Base-by-base conservation (phyloP, 768 basidiomycete genomes). In the Suillus decipiens region DNA sequence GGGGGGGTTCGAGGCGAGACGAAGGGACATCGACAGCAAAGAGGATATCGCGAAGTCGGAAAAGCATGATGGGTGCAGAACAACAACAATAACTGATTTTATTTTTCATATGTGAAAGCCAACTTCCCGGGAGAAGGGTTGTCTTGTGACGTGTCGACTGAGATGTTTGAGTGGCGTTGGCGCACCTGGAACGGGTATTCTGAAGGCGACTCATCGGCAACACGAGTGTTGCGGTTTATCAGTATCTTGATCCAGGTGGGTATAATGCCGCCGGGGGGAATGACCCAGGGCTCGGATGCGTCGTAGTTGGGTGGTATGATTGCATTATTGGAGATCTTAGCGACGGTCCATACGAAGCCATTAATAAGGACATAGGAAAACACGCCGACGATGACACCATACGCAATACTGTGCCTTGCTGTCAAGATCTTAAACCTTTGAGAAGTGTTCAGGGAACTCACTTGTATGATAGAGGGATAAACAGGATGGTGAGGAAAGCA, bases 331-430 rank as follows among this genome's bases (percentile, higher is more conserved):
- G 85, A 78, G 33, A 82, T 64, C 68, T 83, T 88, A 69, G 77
- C 81, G 61, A 93, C 51, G 17, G 81, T 22, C 72, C 84, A 82
- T 8, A 91, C 85, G 56, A 87, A 77, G 47, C 87, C 89, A 70
- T 95, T 95, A 63, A 95, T 77, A 61, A 92, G 64, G 54, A 91
- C 69, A 73, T 92, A 93, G 15, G 87, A 84, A 42, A 81, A 56
- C 59, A 95, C 79, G 41, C 93, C 93, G 0, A 89, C 86, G 66
- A 95, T 93, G 72, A 95, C 89, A 67, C 93, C 93, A 70, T 95
- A 93, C 45, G 93, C 92, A 70, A 95, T 93, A 80, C 90, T 93
- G 67, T 65, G 63, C 51, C 22, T 64, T 28, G 15, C 3, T 43
- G 61, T 63, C 6, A 57, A 37, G 28, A 31, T 61, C 61, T 48